A percentile compares a stretch with the other conserved stretches of the same genome.
These are phyloP conservation scores for Ramaria sp. DNA, from an alignment of 768 basidiomycete species.

Conservation along the genomic window DNA sequence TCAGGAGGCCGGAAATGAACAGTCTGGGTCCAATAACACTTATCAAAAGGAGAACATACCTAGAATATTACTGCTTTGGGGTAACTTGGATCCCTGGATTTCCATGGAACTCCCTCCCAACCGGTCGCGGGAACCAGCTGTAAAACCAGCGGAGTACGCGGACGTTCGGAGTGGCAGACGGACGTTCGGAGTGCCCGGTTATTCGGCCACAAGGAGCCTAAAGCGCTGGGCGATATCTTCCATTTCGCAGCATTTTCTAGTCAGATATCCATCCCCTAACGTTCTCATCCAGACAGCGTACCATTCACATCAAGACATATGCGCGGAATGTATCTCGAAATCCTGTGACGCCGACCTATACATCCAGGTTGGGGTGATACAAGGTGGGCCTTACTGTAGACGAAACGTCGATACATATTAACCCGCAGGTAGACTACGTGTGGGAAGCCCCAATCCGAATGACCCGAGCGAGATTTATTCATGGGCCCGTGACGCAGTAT, in stretches of 20 bases:
- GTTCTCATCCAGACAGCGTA: background rate
- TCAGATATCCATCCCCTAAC: background rate
- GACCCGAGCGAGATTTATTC: too few relatives aligned
- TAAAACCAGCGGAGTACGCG: background rate
- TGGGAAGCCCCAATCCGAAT: too few relatives aligned
- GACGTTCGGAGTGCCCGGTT: background rate
- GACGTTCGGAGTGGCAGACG: slow-evolving; percentile 1
- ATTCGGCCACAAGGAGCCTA: background rate
- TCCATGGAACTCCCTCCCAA: too few relatives aligned
- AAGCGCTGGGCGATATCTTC: background rate
- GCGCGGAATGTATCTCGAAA: background rate
- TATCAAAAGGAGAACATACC: too few relatives aligned
- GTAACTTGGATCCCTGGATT: background rate
- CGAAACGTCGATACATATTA: too few relatives aligned
- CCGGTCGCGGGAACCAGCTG: background rate
- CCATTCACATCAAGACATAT: background rate
- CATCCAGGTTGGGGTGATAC: background rate
- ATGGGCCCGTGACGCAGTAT: too few relatives aligned
- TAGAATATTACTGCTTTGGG: background rate
- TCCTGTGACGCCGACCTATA: background rate
- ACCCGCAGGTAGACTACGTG: too few relatives aligned
- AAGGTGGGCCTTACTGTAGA: background rate
- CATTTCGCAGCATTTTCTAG: background rate
- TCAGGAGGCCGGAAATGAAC: too few relatives aligned
- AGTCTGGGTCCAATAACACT: too few relatives aligned